Percentiles rank a stretch among this genome's conserved stretches.
Evolutionary conservation across 306 rosid genomes (phyloP).

Genomic region (Calophaca sinica): DNA sequence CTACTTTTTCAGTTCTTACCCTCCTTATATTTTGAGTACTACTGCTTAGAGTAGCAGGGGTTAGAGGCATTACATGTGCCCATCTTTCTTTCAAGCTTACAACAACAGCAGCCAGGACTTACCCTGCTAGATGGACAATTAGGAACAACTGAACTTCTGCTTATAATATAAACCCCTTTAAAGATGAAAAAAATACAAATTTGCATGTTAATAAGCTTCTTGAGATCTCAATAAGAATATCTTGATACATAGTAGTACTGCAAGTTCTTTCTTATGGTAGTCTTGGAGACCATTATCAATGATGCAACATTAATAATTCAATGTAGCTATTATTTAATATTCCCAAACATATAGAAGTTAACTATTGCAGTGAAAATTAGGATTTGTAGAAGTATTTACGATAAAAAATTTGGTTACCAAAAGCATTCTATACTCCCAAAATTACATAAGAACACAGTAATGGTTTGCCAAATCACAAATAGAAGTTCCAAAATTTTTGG

Average conservation of each 20-base stretch:
- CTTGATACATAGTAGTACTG: slow-evolving; percentile 1
- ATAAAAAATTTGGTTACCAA: background rate
- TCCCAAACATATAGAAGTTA: background rate
- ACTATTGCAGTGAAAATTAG: slow-evolving; percentile 23
- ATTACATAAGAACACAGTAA: background rate
- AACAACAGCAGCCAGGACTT: background rate
- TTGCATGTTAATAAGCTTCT: slow-evolving; percentile 20
- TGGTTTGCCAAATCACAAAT: slow-evolving; percentile 33
- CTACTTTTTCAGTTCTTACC: slow-evolving; percentile 33
- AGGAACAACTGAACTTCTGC: background rate
- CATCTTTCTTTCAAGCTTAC: slow-evolving; percentile 15
- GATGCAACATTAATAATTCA: slow-evolving; percentile 8
- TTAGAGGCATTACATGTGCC: background rate
- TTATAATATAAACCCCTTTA: background rate
- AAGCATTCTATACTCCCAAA: background rate
- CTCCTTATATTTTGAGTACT: slow-evolving; percentile 19
- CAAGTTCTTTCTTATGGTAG: background rate
- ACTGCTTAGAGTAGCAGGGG: slow-evolving; percentile 14
- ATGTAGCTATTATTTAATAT: slow-evolving; percentile 24
- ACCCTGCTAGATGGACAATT: slow-evolving; percentile 12
- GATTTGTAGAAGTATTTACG: slow-evolving; percentile 2
- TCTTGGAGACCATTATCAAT: slow-evolving; percentile 22
- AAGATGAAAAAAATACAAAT: background rate
- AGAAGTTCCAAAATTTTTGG: slow-evolving; percentile 3
- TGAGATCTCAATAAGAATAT: background rate